phyloP scores from a whole-genome alignment of 768 basidiomycete species.

The Lepiota brunneoincarnata region DNA sequence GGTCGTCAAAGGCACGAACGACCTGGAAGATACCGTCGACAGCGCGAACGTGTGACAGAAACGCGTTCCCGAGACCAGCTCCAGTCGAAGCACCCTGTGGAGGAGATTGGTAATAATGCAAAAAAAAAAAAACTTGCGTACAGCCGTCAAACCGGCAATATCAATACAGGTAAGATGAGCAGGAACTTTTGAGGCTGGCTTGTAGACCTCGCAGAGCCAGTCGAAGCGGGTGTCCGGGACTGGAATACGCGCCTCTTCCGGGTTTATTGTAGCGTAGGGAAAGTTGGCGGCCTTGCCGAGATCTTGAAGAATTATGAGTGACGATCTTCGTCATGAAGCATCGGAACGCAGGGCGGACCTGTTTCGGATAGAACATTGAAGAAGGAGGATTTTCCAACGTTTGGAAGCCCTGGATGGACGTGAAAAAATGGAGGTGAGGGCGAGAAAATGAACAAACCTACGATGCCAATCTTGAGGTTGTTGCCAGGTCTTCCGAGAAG shows the following conservation, averaged over 20 bases:
- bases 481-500: conserved; percentile 91
- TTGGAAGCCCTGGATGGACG: conserved; percentile 69
- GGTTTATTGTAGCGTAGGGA: conserved; percentile 92
- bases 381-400: conserved; percentile 99
- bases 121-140: conserved; percentile 31
- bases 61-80: conserved; percentile 95
- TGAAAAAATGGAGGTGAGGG: conserved; percentile 18
- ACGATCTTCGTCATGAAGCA: neutral
- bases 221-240: conserved; percentile 94
- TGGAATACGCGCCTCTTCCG: conserved; percentile 93
- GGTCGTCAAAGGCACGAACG: conserved; percentile 96
- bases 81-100: conserved; percentile 91
- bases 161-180: conserved; percentile 98
- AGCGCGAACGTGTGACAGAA: conserved; percentile 95
- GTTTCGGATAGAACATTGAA: conserved; percentile 96
- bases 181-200: conserved; percentile 83
- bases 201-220: conserved; percentile 90
- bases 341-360: conserved; percentile 46
- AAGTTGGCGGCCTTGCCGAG: conserved; percentile 96
- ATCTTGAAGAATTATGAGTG: conserved; percentile 41
- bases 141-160: conserved; percentile 95
- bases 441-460: conserved; percentile 62
- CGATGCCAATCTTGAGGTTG: conserved; percentile 98
- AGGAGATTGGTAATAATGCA: neutral
- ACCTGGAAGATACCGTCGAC: conserved; percentile 99